Percentiles rank a stretch among this genome's conserved stretches.
phyloP scores from a whole-genome alignment of 208 protist species.

The Trypanosoma melophagium region DNA sequence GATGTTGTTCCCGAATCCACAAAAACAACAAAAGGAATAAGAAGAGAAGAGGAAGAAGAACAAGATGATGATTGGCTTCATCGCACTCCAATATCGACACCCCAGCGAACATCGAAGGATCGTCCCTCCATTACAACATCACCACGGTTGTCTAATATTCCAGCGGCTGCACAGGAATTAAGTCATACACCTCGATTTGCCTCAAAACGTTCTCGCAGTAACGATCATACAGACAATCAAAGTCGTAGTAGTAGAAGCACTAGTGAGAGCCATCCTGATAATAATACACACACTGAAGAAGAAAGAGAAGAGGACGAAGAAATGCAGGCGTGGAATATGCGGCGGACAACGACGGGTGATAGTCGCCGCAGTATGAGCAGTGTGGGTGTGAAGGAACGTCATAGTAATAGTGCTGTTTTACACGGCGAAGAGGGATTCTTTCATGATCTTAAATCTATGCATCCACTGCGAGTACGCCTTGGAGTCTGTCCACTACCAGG shows the following conservation, averaged over 20 bases:
- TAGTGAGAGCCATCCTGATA: neutral
- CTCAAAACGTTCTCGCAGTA: neutral
- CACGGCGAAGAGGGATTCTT: slow-evolving; percentile 29
- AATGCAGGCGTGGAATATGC: too few species aligned
- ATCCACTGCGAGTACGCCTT: slow-evolving; percentile 39
- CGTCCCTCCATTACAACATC: neutral
- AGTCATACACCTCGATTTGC: neutral
- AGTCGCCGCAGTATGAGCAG: slow-evolving; percentile 7
- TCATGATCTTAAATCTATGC: slow-evolving; percentile 39
- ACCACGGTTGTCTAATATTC: neutral
- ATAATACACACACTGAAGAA: neutral
- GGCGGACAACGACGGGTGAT: neutral
- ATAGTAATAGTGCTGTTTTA: slow-evolving; percentile 6
- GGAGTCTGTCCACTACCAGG: slow-evolving; percentile 54
- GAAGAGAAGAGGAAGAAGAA: neutral
- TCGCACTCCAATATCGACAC: neutral
- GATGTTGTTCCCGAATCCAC: too few species aligned
- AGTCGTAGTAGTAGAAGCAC: too few species aligned
- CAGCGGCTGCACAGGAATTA: neutral
- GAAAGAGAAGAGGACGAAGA: slow-evolving; percentile 4
- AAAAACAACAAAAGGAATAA: neutral
- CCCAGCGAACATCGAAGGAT: neutral
- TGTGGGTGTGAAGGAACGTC: neutral
- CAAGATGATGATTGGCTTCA: neutral
- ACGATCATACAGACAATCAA: too few species aligned